phyloP scores from a whole-genome alignment of 2,329 filamentous ascomycete species.

The Botrytis fabae region DNA sequence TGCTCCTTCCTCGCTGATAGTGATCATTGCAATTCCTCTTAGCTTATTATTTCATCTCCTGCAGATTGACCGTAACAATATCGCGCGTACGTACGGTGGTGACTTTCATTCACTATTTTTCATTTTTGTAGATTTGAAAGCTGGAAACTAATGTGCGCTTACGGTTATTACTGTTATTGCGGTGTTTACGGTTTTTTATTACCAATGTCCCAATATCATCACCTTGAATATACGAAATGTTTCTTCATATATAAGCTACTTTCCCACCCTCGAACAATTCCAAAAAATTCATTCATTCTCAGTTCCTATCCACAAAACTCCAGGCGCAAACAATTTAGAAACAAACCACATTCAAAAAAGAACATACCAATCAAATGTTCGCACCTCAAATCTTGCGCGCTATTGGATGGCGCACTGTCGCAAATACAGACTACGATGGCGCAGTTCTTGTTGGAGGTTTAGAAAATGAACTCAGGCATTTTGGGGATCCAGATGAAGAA shows the following conservation, averaged over 20 bases:
- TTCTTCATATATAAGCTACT: not conserved
- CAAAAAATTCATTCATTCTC: not conserved
- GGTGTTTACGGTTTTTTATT: not conserved
- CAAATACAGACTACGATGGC: conserved; percentile 13
- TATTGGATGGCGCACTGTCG: not conserved
- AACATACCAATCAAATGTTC: not conserved
- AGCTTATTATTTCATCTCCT: not conserved
- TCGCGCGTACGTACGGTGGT: not conserved
- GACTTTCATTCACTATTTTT: not conserved
- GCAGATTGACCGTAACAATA: not conserved
- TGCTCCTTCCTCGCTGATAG: not conserved
- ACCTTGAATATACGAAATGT: not conserved
- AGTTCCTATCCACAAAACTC: not conserved
- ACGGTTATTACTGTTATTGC: not conserved
- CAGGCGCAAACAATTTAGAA: not conserved
- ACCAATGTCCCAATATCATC: not conserved
- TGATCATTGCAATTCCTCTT: not conserved
- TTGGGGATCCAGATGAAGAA: conserved; percentile 13
- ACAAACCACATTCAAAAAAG: not conserved
- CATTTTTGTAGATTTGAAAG: too few relatives aligned
- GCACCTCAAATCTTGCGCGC: not conserved
- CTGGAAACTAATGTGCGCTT: too few relatives aligned
- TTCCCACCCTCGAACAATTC: not conserved
- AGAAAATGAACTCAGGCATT: conserved; percentile 12
- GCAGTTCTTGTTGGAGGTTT: conserved; percentile 11